Conservation (phyloP, 805 yeast genomes). For the Pichia gijzeniarum region DNA sequence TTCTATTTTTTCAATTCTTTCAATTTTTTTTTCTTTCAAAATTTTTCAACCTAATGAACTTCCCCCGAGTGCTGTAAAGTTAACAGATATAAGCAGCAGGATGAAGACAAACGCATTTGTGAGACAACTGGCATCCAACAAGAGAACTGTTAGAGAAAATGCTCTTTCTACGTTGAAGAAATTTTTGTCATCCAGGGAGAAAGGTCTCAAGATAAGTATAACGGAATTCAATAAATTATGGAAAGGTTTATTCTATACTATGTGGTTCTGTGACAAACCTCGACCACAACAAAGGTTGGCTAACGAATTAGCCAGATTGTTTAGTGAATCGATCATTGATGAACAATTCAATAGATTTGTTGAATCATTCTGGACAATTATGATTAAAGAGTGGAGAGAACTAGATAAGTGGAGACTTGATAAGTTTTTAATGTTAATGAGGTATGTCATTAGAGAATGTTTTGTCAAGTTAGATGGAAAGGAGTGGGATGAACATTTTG, state of each 20-base stretch:
- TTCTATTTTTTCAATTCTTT: too few relatives aligned
- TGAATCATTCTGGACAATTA: slow-evolving; percentile 74
- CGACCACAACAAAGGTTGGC: slow-evolving; percentile 86
- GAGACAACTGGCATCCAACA: slow-evolving; percentile 78
- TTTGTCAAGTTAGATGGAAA: slow-evolving; percentile 48
- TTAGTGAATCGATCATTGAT: slow-evolving; percentile 37
- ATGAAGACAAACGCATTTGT: slow-evolving; percentile 51
- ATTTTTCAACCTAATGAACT: neutral
- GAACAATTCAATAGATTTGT: slow-evolving; percentile 46
- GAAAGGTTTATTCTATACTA: slow-evolving; percentile 91
- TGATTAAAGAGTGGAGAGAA: slow-evolving; percentile 73
- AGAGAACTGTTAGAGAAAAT: slow-evolving; percentile 64
- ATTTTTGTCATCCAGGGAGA: slow-evolving; percentile 43
- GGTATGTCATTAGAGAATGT: slow-evolving; percentile 66
- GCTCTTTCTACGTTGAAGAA: slow-evolving; percentile 61
- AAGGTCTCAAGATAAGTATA: slow-evolving; percentile 36
- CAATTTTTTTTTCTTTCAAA: too few relatives aligned
- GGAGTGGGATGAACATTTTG: slow-evolving; percentile 47
- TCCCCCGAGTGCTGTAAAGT: neutral
- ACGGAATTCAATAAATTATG: slow-evolving; percentile 76
- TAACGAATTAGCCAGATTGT: slow-evolving; percentile 54
- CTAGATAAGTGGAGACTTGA: slow-evolving; percentile 85
- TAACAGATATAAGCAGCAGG: too few relatives aligned
- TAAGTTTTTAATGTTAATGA: slow-evolving; percentile 73
- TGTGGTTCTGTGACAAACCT: slow-evolving; percentile 97